Base-by-base conservation (phyloP, 2,329 filamentous ascomycete species). In the Lachnellula cervina region DNA sequence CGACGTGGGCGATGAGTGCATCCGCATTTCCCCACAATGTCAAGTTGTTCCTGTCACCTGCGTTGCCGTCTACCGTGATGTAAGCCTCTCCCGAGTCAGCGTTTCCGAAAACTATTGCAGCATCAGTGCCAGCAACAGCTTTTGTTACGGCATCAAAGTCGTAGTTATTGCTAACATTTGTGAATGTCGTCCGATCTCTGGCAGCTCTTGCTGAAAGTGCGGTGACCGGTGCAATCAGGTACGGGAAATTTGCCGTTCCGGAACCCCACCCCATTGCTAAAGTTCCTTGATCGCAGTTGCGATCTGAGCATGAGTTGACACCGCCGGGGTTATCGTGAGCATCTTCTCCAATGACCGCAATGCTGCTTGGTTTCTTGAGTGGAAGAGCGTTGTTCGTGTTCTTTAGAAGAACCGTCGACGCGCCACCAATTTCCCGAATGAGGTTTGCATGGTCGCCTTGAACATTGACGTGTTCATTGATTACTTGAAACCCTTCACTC, bases 1-100 rank as follows among this genome's bases (percentile, higher is more conserved):
- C 84, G 13, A 96, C 90, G 49, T 87, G 89, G 70, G 86, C 80
- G 72, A 97, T 88, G 49, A 97, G 75, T 0, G 81, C 78, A 52
- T 97, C 90, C 34, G 89, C 92, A 58, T 86, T 81, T 58, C 86
- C 80, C 93, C 93, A 97, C 0, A 96, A 77, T 0, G 91, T 96
- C 35, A 99, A 77, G 73, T 99, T 97, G 68, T 92, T 94, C 52
- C 93, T 86, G 71, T 97, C 93, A 56, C 94, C 93, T 57, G 78
- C 75, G 70, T 97, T 97, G 52, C 82, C 86, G 58, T 92, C 92
- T 1, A 95, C 82, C 13, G 76, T 80, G 67, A 97, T 90, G 73
- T 83, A 97, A 6, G 87, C 90, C 72, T 97, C 94, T 48, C 93
- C 93, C 2, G 86, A 81, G 69, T 92, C 80, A 13, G 92, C 85